Percentiles rank a stretch among this genome's conserved stretches.
Conservation (phyloP, 2,329 filamentous ascomycete species). For the Cladophialophora yegresii region DNA sequence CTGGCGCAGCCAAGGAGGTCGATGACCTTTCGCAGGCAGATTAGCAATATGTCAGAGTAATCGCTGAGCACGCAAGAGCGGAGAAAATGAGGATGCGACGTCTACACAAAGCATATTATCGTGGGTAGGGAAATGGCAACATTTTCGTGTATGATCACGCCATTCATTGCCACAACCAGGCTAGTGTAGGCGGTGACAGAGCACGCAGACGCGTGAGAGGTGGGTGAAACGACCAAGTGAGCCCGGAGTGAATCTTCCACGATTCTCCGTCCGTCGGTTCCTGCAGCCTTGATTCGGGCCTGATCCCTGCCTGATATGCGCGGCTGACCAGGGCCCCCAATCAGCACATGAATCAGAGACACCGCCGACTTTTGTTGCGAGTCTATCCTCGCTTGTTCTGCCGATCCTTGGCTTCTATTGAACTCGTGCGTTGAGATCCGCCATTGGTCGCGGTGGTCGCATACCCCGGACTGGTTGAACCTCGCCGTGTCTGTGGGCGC, state of each 20-base stretch:
- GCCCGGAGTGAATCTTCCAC: no score
- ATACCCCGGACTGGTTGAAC: background rate
- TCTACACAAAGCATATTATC: background rate
- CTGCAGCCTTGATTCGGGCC: background rate
- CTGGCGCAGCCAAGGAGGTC: background rate
- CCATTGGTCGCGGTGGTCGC: background rate
- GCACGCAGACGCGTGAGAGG: no score
- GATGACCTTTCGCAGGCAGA: background rate
- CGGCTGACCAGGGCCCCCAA: conserved; percentile 2
- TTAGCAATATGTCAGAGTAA: background rate
- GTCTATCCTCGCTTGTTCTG: background rate
- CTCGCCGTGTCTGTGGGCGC: background rate
- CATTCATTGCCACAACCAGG: conserved; percentile 30
- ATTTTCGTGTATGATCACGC: conserved; percentile 28
- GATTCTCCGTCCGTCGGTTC: background rate
- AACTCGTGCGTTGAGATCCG: background rate
- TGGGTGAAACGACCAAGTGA: background rate
- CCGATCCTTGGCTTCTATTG: background rate
- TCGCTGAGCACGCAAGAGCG: background rate
- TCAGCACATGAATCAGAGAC: background rate
- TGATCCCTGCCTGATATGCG: conserved; percentile 6
- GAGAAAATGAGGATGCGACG: background rate
- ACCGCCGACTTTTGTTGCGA: background rate
- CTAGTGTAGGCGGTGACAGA: conserved; percentile 26
- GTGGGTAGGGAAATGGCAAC: conserved; percentile 21